Evolutionary conservation across 2,329 filamentous ascomycete genomes (phyloP).

Genomic region (Lojkania enalia): DNA sequence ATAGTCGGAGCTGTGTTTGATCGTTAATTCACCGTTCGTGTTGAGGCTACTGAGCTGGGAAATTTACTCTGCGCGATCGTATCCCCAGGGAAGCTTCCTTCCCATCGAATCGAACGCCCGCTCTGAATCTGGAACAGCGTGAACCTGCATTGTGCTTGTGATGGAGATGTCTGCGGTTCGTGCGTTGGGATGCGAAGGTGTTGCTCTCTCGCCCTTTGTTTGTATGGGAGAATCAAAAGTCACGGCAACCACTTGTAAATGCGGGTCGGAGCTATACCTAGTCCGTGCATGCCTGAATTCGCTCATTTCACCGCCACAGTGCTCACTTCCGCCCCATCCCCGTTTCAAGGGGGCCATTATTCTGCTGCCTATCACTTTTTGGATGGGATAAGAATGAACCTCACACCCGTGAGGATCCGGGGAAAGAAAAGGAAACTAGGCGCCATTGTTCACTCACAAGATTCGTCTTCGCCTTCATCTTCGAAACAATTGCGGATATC

Average conservation of each 20-base stretch:
- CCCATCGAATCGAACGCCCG: conserved; percentile 63
- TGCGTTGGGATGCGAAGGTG: conserved; percentile 8
- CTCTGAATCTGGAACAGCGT: conserved; percentile 66
- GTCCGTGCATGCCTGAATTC: too few species aligned
- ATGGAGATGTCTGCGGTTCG: conserved; percentile 10
- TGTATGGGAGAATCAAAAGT: conserved; percentile 16
- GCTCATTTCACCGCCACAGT: too few species aligned
- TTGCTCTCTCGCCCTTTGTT: conserved; percentile 25
- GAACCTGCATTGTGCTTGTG: conserved; percentile 60
- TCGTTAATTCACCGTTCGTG: conserved; percentile 23
- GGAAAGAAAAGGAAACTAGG: conserved; percentile 34
- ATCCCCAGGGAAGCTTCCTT: conserved; percentile 64
- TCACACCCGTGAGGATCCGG: conserved; percentile 39
- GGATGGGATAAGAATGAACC: conserved; percentile 30
- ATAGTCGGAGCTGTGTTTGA: conserved; percentile 39
- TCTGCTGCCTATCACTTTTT: conserved; percentile 30
- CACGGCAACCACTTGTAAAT: neutral
- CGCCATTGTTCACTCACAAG: conserved; percentile 4
- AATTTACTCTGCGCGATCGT: conserved; percentile 64
- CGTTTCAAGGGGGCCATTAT: conserved; percentile 2
- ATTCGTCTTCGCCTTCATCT: conserved; percentile 9
- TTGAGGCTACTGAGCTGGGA: neutral
- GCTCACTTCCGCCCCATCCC: neutral
- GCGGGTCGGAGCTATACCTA: too few species aligned
- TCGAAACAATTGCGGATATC: conserved; percentile 15